A percentile compares a stretch with the other conserved stretches of the same genome.
Conservation (phyloP, 371 early-diverging fungal species). For the Apophysomyces variabilis region DNA sequence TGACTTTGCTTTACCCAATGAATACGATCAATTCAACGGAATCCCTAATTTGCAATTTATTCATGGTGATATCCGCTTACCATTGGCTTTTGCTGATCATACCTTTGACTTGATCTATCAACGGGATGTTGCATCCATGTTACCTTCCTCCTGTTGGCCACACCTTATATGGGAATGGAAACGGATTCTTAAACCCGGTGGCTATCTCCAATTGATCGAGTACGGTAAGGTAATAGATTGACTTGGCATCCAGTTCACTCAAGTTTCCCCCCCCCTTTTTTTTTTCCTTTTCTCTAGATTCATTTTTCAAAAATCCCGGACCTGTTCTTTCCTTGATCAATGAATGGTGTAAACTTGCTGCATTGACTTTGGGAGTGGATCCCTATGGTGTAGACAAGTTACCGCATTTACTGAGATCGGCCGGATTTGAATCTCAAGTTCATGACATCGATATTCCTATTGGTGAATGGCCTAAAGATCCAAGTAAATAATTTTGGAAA, state of each 20-base stretch:
- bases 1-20: constrained; percentile 18
- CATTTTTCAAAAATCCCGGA: constrained; percentile 35
- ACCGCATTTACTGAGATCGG: constrained; percentile 21
- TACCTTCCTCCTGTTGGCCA: constrained; percentile 47
- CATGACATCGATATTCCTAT: not conserved
- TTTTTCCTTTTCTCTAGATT: constrained; percentile 21
- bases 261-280: not conserved
- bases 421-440: constrained; percentile 31
- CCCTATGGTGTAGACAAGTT: constrained; percentile 22
- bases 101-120: constrained; percentile 68
- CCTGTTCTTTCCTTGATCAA: constrained; percentile 47
- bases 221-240: constrained; percentile 20
- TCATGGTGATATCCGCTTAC: constrained; percentile 33
- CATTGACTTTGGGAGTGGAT: constrained; percentile 33
- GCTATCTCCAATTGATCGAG: constrained; percentile 54
- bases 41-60: constrained; percentile 27
- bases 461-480: constrained; percentile 16
- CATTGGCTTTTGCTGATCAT: constrained; percentile 45
- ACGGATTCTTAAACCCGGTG: constrained; percentile 50
- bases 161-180: constrained; percentile 38
- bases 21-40: constrained; percentile 1
- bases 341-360: constrained; percentile 45
- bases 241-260: not conserved
- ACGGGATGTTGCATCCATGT: constrained; percentile 50
- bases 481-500: constrained; percentile 22